phyloP scores from a whole-genome alignment of 1,284 basidiomycete genomes.

The Laetiporus sulphureus region DNA sequence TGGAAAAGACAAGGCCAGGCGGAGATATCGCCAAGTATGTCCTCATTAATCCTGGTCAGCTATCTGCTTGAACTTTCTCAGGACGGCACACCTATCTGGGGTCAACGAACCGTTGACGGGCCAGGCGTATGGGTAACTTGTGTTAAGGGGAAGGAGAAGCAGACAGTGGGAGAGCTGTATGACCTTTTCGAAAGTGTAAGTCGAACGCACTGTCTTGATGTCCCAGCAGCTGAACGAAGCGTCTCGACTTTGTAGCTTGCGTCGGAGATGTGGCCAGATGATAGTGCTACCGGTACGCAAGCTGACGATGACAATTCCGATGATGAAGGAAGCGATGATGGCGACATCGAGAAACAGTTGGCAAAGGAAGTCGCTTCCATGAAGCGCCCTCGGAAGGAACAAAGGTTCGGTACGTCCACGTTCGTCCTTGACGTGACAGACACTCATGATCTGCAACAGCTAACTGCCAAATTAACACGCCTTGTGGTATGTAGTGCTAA shows the following conservation, averaged over 20 bases:
- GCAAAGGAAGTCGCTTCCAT: slow-evolving; percentile 63
- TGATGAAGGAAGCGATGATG: slow-evolving; percentile 29
- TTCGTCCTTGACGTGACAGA: slow-evolving; percentile 1
- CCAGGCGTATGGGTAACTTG: slow-evolving; percentile 81
- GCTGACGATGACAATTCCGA: slow-evolving; percentile 14
- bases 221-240: too few species aligned
- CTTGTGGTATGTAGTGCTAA: slow-evolving; percentile 58
- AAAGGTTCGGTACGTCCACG: slow-evolving; percentile 52
- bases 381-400: slow-evolving; percentile 56
- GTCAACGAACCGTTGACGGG: slow-evolving; percentile 57
- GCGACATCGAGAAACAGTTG: slow-evolving; percentile 62
- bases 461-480: slow-evolving; percentile 70
- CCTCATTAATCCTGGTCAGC: not conserved
- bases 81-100: slow-evolving; percentile 64
- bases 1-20: slow-evolving; percentile 18
- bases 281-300: slow-evolving; percentile 1
- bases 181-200: slow-evolving; percentile 71
- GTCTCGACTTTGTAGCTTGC: slow-evolving; percentile 43
- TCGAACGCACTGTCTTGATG: too few species aligned
- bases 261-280: slow-evolving; percentile 60
- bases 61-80: slow-evolving; percentile 13
- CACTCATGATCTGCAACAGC: slow-evolving; percentile 30
- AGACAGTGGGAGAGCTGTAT: slow-evolving; percentile 67
- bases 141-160: slow-evolving; percentile 74
- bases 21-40: slow-evolving; percentile 21